A percentile compares a stretch with the other conserved stretches of the same genome.
phyloP scores from a whole-genome alignment of 2,329 filamentous ascomycete species.

The Diaporthe vexans region DNA sequence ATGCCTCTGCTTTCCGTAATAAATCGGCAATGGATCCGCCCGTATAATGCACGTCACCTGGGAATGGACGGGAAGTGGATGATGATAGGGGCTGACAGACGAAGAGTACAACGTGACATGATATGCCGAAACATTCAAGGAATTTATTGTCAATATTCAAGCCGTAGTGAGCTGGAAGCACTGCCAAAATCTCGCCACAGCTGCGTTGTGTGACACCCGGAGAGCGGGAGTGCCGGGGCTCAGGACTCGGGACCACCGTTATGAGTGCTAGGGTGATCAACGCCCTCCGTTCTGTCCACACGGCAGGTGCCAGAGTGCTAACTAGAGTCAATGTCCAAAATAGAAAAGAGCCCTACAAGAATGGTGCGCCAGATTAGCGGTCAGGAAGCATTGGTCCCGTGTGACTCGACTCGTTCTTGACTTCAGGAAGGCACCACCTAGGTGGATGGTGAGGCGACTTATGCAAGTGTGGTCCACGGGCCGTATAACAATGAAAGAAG shows the following conservation, averaged over 20 bases:
- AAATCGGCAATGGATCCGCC: not conserved
- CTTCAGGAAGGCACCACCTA: not conserved
- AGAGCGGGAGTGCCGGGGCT: not conserved
- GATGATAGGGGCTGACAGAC: not conserved
- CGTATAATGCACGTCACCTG: not conserved
- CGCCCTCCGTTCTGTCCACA: not conserved
- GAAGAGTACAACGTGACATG: constrained; percentile 19
- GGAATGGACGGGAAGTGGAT: not conserved
- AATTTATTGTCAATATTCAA: constrained; percentile 27
- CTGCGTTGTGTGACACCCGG: constrained; percentile 15
- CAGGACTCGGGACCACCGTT: not conserved
- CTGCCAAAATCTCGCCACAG: constrained; percentile 14
- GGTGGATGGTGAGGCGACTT: not conserved
- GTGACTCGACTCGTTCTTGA: not conserved
- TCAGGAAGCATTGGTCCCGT: constrained; percentile 14
- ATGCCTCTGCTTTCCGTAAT: not conserved
- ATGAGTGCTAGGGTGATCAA: constrained; percentile 1
- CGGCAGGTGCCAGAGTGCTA: not conserved
- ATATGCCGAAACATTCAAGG: not conserved
- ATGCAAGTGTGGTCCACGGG: not conserved
- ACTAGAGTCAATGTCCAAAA: not conserved
- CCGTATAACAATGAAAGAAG: not conserved
- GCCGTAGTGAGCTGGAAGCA: constrained; percentile 5
- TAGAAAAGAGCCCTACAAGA: not conserved
- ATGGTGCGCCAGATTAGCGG: constrained; percentile 17